Conservation (phyloP, 306 rosid species). For the Sphenostylis stenocarpa region DNA sequence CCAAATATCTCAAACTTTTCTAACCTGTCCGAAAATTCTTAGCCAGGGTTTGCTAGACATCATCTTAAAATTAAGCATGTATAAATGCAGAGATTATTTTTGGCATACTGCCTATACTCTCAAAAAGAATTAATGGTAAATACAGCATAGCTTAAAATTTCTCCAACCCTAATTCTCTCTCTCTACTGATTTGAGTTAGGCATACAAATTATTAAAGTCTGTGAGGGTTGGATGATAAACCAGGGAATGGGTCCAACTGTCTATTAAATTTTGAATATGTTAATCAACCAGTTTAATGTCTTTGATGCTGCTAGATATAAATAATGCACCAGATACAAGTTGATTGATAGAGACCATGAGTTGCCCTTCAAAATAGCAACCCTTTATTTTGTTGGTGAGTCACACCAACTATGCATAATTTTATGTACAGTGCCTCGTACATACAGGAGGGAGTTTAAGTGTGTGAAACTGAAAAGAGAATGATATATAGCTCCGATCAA, state of each 20-base stretch:
- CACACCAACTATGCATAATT: neutral
- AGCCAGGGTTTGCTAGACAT: neutral
- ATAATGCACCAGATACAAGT: conserved; percentile 21
- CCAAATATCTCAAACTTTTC: conserved; percentile 35
- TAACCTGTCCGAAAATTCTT: conserved; percentile 29
- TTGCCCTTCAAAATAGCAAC: conserved; percentile 23
- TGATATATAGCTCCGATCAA: conserved; percentile 25
- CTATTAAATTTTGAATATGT: conserved; percentile 24
- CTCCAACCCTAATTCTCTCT: conserved; percentile 33
- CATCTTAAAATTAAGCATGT: neutral
- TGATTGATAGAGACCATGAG: conserved; percentile 24
- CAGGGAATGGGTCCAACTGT: conserved; percentile 34
- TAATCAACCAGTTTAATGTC: conserved; percentile 7
- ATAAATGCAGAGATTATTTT: neutral
- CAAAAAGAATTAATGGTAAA: neutral
- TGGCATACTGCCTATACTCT: neutral
- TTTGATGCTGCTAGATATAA: conserved; percentile 5
- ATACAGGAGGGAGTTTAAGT: conserved; percentile 21
- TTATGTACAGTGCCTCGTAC: conserved; percentile 31
- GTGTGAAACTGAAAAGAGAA: conserved; percentile 29
- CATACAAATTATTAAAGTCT: conserved; percentile 27
- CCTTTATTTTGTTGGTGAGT: neutral
- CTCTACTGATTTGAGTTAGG: conserved; percentile 22
- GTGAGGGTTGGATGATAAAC: conserved; percentile 30
- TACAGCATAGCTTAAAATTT: neutral